A percentile compares a stretch with the other conserved stretches of the same genome.
Evolutionary conservation across 2,329 filamentous ascomycete species (phyloP).

Genomic region (Raffaelea arxii): DNA sequence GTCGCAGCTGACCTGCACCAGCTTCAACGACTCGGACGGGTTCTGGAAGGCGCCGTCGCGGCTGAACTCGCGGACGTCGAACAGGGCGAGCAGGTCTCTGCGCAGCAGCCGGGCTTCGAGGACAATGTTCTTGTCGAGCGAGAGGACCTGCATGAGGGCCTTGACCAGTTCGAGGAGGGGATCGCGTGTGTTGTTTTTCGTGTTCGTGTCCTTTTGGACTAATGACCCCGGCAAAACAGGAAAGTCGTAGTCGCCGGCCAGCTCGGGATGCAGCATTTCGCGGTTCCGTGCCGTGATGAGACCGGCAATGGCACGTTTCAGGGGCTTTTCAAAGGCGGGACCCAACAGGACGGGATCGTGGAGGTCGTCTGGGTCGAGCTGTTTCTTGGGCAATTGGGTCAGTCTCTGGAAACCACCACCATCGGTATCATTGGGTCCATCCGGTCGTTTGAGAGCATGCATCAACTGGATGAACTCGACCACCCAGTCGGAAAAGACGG

Average conservation of each 20-base stretch:
- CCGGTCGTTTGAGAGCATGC: conserved; percentile 72
- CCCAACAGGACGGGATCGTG: conserved; percentile 57
- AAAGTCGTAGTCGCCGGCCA: conserved; percentile 80
- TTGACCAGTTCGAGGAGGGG: conserved; percentile 88
- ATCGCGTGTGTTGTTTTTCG: conserved; percentile 38
- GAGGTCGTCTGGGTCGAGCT: conserved; percentile 34
- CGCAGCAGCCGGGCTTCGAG: conserved; percentile 81
- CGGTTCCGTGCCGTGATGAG: conserved; percentile 81
- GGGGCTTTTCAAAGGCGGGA: conserved; percentile 75
- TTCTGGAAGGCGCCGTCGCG: conserved; percentile 81
- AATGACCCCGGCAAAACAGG: conserved; percentile 65
- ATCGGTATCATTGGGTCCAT: conserved; percentile 39
- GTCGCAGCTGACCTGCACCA: conserved; percentile 73
- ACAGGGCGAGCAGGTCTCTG: conserved; percentile 79
- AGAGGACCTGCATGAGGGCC: conserved; percentile 82
- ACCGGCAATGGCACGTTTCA: conserved; percentile 77
- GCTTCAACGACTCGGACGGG: conserved; percentile 63
- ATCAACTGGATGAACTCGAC: conserved; percentile 93
- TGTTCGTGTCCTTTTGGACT: conserved; percentile 17
- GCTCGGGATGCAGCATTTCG: conserved; percentile 80
- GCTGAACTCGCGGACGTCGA: conserved; percentile 92
- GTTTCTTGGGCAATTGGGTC: conserved; percentile 41
- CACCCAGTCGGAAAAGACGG: conserved; percentile 83
- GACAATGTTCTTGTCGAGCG: conserved; percentile 80
- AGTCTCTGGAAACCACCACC: conserved; percentile 40